Base-by-base conservation (phyloP, 2,329 filamentous ascomycete species). In the Phialophora chinensis region DNA sequence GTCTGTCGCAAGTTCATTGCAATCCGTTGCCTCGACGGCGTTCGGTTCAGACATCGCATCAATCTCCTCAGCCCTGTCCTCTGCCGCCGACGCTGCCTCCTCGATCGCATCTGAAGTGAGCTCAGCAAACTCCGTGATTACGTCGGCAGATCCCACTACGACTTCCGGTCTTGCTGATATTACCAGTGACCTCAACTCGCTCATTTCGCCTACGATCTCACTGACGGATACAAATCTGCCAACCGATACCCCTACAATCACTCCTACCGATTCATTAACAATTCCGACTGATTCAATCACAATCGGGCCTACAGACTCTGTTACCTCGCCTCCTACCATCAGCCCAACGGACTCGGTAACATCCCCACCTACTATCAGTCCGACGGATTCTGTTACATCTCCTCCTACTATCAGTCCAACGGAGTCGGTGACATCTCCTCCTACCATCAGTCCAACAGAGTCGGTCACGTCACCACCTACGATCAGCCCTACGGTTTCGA, bases 201-300 rank as follows among this genome's bases (percentile, higher is more conserved):
- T 60, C 31, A 31, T 53, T 55, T 62, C 64, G 3, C 58, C 38
- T 57, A 57, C 44, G 10, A 42, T 61, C 17, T 58, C 65, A 10
- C 42, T 58, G 4, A 52, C 49, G 2, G 49, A 52, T 27, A 5
- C 20, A 52, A 27, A 11, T 27, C 20, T 55, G 11, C 60, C 61
- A 33, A 67, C 59, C 1, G 64, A 57, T 17, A 52, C 57, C 14
- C 56, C 63, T 47, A 68, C 61, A 3, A 53, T 17, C 10, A 42
- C 55, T 8, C 52, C 61, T 14, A 54, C 53, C 38, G 57, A 65
- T 56, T 42, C 65, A 54, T 52, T 60, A 27, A 65, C 70, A 10
- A 63, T 62, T 49, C 59, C 60, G 31, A 68, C 69, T 74, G 12
- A 81, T 81, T 33, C 57, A 63, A 29, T 10, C 17, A 49, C 60